phyloP scores from a whole-genome alignment of 192 early-diverging fungal species.

The Coemansia sp. region DNA sequence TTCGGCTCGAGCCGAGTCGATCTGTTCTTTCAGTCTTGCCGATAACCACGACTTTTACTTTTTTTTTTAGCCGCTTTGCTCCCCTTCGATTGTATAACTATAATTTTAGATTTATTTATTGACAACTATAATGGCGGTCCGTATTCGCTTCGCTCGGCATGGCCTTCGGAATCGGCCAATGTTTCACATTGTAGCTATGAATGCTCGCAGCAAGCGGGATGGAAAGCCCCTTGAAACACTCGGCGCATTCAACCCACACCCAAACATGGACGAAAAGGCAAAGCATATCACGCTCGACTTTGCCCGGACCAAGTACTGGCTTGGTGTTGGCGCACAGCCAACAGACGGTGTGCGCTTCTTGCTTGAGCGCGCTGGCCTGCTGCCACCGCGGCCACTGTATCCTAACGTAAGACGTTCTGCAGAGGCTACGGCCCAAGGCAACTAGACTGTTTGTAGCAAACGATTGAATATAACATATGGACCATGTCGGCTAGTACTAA shows the following conservation, averaged over 20 bases:
- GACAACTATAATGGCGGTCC: slow-evolving; percentile 64
- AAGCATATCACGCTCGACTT: slow-evolving; percentile 88
- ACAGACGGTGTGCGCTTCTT: slow-evolving; percentile 87
- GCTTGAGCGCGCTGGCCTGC: slow-evolving; percentile 63
- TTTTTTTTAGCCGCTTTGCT: neutral
- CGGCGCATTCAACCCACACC: slow-evolving; percentile 90
- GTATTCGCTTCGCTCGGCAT: slow-evolving; percentile 89
- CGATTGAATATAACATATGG: slow-evolving; percentile 3
- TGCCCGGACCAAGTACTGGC: slow-evolving; percentile 95
- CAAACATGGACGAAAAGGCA: slow-evolving; percentile 66
- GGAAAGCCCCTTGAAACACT: slow-evolving; percentile 91
- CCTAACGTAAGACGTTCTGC: slow-evolving; percentile 46
- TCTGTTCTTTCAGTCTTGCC: neutral
- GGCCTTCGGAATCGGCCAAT: slow-evolving; percentile 88
- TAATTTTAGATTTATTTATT: neutral
- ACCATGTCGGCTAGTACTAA: neutral
- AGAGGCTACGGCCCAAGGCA: neutral
- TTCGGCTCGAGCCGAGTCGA: neutral
- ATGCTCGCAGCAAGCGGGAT: slow-evolving; percentile 77
- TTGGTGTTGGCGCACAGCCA: slow-evolving; percentile 96
- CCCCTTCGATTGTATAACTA: neutral
- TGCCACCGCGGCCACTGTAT: slow-evolving; percentile 50
- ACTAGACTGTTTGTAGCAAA: neutral
- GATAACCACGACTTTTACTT: too few species aligned
- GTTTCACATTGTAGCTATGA: slow-evolving; percentile 94